Evolutionary conservation across 2,329 filamentous ascomycete species (phyloP), one percentile per base, ranked within the genome.

Genomic region (Cladosporium sp.): DNA sequence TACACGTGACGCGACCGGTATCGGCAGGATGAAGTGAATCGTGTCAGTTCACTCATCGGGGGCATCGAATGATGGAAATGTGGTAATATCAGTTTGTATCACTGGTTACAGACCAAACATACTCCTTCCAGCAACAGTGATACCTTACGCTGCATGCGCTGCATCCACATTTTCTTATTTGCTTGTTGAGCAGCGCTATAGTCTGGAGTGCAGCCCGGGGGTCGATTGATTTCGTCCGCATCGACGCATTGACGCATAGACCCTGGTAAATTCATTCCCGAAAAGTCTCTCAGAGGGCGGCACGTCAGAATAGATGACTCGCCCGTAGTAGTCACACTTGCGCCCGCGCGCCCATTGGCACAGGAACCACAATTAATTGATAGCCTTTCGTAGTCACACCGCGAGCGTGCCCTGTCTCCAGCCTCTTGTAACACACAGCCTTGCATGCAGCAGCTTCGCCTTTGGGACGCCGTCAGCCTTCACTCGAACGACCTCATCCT

Each of bases 361-460:
- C 10, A 25, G 24, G 49, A 17, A 55, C 51, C 52, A 55, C 40
- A 55, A 53, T 44, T 32, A 15, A 49, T 51, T 17, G 22, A 19
- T 39, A 57, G 17, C 20, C 40, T 56, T 45, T 45, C 15, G 22
- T 58, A 19, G 44, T 58, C 40, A 56, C 25, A 40, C 13, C 28
- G 8, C 34, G 24, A 13, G 42, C 32, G 34, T 32, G 51, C 51
- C 25, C 22, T 39, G 19, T 19, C 28, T 15, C 17, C 17, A n/a
- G n/a, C 12, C 15, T 36, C 13, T 28, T 28, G 13, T 51, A 24
- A 45, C 28, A 37, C 13, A 51, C 45, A 44, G 52, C 52, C 54
- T 50, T 57, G 59, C 45, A 70, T 70, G 67, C 63, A 69, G 62
- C 65, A 70, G 51, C 44, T 65, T 57, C 64, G 66, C 42, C 58